Conservation (phyloP, 2,329 filamentous ascomycete genomes). For the Ophiocordyceps camponoti-rufipedis region DNA sequence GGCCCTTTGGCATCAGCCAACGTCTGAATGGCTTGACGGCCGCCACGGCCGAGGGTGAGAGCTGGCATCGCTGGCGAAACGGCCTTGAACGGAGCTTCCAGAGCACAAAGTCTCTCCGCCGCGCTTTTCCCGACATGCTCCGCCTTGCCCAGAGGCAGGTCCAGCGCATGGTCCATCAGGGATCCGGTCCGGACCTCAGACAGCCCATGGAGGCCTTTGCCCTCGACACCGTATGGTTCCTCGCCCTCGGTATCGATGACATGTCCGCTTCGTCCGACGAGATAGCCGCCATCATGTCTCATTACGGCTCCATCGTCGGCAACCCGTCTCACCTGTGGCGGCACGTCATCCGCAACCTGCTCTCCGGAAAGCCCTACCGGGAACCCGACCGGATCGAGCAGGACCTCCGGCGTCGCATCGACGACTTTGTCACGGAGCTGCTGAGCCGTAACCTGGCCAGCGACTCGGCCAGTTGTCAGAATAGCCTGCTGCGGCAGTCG, state of each 20-base stretch:
- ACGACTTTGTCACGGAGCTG: background rate
- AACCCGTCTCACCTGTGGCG: slow-evolving; percentile 2
- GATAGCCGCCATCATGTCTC: background rate
- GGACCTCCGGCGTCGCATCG: background rate
- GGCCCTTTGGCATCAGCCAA: slow-evolving; percentile 1
- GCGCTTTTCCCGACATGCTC: background rate
- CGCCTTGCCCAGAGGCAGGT: slow-evolving; percentile 1
- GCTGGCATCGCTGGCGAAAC: slow-evolving; percentile 2
- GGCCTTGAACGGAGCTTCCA: slow-evolving; percentile 1
- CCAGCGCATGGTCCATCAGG: background rate
- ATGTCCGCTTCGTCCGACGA: background rate
- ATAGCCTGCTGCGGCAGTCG: background rate
- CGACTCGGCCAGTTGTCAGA: background rate
- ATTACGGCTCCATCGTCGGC: slow-evolving; percentile 1
- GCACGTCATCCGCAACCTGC: background rate
- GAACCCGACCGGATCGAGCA: slow-evolving; percentile 1
- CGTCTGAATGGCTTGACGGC: slow-evolving; percentile 1
- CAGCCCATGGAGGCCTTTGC: slow-evolving; percentile 1
- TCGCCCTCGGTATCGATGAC: slow-evolving; percentile 1
- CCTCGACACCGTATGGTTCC: slow-evolving; percentile 1
- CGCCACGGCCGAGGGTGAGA: slow-evolving; percentile 1
- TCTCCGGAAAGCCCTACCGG: background rate
- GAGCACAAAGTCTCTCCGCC: background rate
- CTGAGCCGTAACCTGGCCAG: background rate
- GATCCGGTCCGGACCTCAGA: background rate